Conservation (phyloP, 129 eudicot species). For the Flaveria trinervia region DNA sequence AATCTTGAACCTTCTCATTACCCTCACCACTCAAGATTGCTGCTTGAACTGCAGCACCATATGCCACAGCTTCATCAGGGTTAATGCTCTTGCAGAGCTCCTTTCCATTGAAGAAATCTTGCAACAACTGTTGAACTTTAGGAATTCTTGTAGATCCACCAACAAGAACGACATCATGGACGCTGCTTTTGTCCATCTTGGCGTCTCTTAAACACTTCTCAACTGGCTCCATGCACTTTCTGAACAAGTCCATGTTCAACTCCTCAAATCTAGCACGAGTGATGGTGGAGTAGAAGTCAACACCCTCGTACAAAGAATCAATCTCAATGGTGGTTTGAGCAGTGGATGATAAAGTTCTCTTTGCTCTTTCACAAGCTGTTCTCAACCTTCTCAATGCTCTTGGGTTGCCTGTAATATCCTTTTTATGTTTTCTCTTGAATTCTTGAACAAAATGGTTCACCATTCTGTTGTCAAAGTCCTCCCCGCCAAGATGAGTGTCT, state of each 20-base stretch:
- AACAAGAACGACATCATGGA: constrained; percentile 37
- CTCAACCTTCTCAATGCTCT: constrained; percentile 36
- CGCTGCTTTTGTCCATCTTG: constrained; percentile 31
- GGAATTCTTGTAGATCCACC: constrained; percentile 42
- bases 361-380: too few relatives aligned
- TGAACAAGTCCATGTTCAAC: constrained; percentile 30
- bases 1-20: too few relatives aligned
- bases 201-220: constrained; percentile 38
- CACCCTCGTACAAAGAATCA: constrained; percentile 34
- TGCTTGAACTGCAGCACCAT: constrained; percentile 37
- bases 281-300: constrained; percentile 36
- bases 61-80: constrained; percentile 39
- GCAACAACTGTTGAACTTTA: constrained; percentile 32
- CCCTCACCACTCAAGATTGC: too few relatives aligned
- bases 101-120: constrained; percentile 38
- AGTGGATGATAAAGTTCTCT: too few relatives aligned
- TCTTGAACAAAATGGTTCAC: constrained; percentile 40
- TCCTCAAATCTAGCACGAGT: constrained; percentile 15
- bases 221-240: constrained; percentile 34
- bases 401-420: constrained; percentile 35
- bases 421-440: constrained; percentile 37
- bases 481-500: constrained; percentile 39
- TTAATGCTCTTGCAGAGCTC: constrained; percentile 40
- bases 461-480: constrained; percentile 37
- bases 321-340: neutral